Percentiles rank a stretch among this genome's conserved stretches.
phyloP scores from a whole-genome alignment of 306 rosid species.

The Vicia villosa region DNA sequence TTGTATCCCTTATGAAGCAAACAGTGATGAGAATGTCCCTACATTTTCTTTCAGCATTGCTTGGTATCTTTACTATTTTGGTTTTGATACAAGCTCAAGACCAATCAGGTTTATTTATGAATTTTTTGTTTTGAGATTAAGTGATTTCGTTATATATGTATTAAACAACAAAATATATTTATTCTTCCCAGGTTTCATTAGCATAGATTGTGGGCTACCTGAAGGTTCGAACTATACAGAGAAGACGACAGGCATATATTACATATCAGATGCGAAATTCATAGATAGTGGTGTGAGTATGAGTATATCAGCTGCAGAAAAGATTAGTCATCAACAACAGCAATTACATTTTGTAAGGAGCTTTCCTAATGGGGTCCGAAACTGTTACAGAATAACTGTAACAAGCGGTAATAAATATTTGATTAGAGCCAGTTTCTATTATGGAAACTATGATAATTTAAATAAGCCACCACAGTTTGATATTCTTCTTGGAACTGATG shows the following conservation, averaged over 20 bases:
- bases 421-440: no score
- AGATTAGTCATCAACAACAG: no score
- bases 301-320: no score
- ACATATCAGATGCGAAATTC: slow-evolving; percentile 55
- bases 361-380: slow-evolving; percentile 58
- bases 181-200: slow-evolving; percentile 42
- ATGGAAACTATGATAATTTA: no score
- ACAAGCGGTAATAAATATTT: no score
- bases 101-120: slow-evolving; percentile 23
- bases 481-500: no score
- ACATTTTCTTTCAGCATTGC: neutral
- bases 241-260: slow-evolving; percentile 33
- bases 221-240: slow-evolving; percentile 36
- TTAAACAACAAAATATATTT: no score
- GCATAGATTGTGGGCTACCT: slow-evolving; percentile 62
- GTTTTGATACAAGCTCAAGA: neutral
- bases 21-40: neutral
- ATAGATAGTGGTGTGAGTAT: no score
- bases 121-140: no score
- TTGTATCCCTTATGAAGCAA: neutral
- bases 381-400: slow-evolving; percentile 66
- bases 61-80: neutral
- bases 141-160: no score
- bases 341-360: slow-evolving; percentile 44
- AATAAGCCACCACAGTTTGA: no score